phyloP scores from a whole-genome alignment of 441 rosid genomes.

The Metrosideros polymorpha region DNA sequence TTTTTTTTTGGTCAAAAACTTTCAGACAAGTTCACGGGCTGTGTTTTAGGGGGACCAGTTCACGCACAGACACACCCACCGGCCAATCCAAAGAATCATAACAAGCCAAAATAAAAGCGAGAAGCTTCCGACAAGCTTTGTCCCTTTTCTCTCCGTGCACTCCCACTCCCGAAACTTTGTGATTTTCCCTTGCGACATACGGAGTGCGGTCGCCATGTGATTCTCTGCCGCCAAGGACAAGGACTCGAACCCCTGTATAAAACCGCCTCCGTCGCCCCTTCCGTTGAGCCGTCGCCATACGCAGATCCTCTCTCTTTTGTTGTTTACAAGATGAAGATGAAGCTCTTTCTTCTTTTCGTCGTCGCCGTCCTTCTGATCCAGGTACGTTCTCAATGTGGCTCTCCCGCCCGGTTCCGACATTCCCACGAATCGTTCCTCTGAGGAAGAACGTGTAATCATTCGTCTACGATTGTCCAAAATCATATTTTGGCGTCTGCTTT shows the following conservation, averaged over 20 bases:
- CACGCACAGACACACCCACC: neutral
- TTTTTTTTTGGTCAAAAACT: too few species aligned
- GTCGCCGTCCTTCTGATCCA: constrained; percentile 13
- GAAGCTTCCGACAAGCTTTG: neutral
- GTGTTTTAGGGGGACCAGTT: neutral
- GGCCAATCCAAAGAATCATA: neutral
- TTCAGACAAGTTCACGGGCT: neutral
- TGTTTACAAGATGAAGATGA: neutral
- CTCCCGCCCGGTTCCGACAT: neutral
- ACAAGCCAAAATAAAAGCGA: neutral
- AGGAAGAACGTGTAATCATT: neutral
- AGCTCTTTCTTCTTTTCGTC: constrained; percentile 8
- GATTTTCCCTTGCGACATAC: neutral
- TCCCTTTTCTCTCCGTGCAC: neutral
- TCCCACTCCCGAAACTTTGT: neutral
- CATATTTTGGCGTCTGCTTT: neutral
- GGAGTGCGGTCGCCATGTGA: neutral
- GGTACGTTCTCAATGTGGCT: constrained; percentile 1
- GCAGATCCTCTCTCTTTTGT: neutral
- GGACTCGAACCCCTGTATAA: neutral
- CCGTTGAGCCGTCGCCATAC: neutral
- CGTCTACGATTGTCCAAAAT: neutral
- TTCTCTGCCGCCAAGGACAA: neutral
- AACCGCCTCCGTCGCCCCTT: neutral
- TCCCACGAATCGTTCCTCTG: neutral